Conservation (phyloP, 805 yeast species). For the Wickerhamiella shivajii region DNA sequence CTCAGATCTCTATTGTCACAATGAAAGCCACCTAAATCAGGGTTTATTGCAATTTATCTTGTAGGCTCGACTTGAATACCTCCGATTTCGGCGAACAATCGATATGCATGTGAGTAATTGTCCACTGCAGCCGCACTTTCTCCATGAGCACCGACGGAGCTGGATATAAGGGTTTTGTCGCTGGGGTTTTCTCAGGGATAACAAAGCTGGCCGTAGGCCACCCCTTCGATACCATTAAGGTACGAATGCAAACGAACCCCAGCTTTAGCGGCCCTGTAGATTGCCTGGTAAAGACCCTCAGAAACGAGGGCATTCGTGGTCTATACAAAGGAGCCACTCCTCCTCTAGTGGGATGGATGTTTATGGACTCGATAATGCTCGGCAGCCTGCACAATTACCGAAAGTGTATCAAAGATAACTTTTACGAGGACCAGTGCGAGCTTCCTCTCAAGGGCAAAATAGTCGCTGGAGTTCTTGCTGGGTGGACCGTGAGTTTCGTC, state of each 20-base stretch:
- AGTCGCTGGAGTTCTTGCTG: conserved; percentile 63
- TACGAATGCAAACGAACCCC: conserved; percentile 64
- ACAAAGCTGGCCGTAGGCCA: conserved; percentile 85
- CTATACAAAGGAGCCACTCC: conserved; percentile 87
- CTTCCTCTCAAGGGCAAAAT: conserved; percentile 65
- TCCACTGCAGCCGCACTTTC: too few relatives aligned
- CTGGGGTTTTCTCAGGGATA: conserved; percentile 79
- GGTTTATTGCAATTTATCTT: too few relatives aligned
- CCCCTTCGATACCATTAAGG: conserved; percentile 81
- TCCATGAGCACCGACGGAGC: conserved; percentile 17
- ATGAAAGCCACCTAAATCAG: too few relatives aligned
- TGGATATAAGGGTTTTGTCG: conserved; percentile 48
- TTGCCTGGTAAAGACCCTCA: conserved; percentile 56
- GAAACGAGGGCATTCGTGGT: conserved; percentile 64
- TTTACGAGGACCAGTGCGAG: conserved; percentile 44
- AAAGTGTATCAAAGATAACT: conserved; percentile 44
- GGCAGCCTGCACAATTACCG: conserved; percentile 75
- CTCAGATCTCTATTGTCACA: too few relatives aligned
- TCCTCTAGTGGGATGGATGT: conserved; percentile 84
- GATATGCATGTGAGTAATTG: too few relatives aligned
- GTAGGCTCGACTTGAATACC: too few relatives aligned
- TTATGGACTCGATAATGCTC: conserved; percentile 84
- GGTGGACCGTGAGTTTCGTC: conserved; percentile 86
- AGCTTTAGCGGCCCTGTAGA: conserved; percentile 71
- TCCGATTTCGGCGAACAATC: too few relatives aligned